Percentiles rank a stretch among this genome's conserved stretches.
These are phyloP conservation scores for Ogataea hybrid DNA, from an alignment of 1,139 yeast species.

Conservation along the genomic window DNA sequence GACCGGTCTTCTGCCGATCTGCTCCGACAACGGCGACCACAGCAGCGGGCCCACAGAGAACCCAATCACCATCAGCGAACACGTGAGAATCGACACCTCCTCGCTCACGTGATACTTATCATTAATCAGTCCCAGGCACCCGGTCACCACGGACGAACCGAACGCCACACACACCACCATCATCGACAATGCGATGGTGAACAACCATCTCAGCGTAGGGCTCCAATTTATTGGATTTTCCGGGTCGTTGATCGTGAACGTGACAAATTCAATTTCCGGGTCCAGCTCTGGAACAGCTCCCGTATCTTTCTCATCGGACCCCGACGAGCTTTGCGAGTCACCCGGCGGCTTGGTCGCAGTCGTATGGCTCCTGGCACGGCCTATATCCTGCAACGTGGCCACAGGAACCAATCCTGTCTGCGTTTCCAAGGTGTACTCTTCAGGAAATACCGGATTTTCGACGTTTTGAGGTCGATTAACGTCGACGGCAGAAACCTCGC, in stretches of 20 bases:
- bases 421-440: conserved; percentile 86
- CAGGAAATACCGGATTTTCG: conserved; percentile 76
- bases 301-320: conserved; percentile 21
- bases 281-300: conserved; percentile 39
- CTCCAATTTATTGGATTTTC: conserved; percentile 90
- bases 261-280: conserved; percentile 76
- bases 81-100: conserved; percentile 77
- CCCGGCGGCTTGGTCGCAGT: conserved; percentile 24
- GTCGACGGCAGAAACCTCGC: conserved; percentile 53
- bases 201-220: conserved; percentile 53
- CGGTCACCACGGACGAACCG: conserved; percentile 89
- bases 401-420: conserved; percentile 84
- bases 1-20: conserved; percentile 82
- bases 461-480: conserved; percentile 58
- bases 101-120: conserved; percentile 64
- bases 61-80: conserved; percentile 86
- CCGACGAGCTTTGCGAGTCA: conserved; percentile 26
- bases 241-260: conserved; percentile 73
- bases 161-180: conserved; percentile 85
- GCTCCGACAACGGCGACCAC: conserved; percentile 90
- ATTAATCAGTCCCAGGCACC: conserved; percentile 66
- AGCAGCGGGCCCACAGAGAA: conserved; percentile 83
- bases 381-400: conserved; percentile 63
- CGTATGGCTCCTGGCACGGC: conserved; percentile 47
- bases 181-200: conserved; percentile 62